Base-by-base conservation (phyloP, 129 eudicot genomes). In the Heracleum sosnowskyi region DNA sequence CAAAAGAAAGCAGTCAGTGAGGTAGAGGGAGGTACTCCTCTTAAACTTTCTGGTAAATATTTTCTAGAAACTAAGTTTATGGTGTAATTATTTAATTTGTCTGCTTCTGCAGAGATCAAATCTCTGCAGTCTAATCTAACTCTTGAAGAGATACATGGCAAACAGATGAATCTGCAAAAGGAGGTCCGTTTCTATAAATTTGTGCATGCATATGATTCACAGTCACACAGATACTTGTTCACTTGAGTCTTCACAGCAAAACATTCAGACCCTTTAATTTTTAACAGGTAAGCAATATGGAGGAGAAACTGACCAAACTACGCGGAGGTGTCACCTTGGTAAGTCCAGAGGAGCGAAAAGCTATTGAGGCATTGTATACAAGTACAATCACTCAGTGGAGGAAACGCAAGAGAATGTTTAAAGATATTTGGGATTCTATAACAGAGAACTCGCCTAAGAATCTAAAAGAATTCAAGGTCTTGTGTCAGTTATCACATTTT, bases 381-480 rank as follows among this genome's bases (percentile, higher is more conserved):
- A 89, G 87, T 28, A 79, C 82, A 76, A 81, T 87, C 41, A 87
- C 83, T 86, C 96, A 92, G 20, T 95, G 99, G 99, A 92, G 89
- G 90, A 90, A 81, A 82, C 84, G 99, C 36, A 95, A 88, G 87
- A 92, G 97, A 86, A 95, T 95, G 97, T 95, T 88, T 78, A 95
- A 78, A 80, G 99, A 95, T 70, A 64, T 95, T 22, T 95, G 99
- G 99, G 97, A 92, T 86, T 82, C 97, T 35, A 91, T 95, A 80
- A 95, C 99, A 35, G 99, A 95, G 83, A 91, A 90, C 68, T 91
- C 93, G 34, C 97, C 98, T 73, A 93, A 86, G 84, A 86, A 88
- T 62, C 86, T 86, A 8, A 85, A 93, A 66, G 98, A 93, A 78
- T 91, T 93, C 33, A 93, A 93, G 98, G 96, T 93, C 53, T 72